A percentile compares a stretch with the other conserved stretches of the same genome.
phyloP scores from a whole-genome alignment of 139 green algal genomes.

The Diplosphaera chodatii region DNA sequence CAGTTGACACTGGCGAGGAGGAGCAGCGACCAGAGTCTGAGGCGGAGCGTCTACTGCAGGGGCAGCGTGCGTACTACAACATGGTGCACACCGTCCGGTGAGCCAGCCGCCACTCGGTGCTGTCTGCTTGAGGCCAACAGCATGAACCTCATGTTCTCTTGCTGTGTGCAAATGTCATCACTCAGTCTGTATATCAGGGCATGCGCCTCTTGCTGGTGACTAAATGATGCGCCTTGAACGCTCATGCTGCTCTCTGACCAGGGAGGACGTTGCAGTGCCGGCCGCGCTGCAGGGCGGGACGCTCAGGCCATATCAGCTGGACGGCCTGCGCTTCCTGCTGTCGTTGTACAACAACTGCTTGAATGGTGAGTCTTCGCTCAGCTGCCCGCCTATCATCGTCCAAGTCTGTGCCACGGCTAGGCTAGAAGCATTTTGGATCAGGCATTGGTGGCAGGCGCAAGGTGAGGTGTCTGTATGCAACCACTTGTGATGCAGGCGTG shows the following conservation, averaged over 20 bases:
- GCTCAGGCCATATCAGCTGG: conserved; percentile 40
- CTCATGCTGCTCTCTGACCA: not conserved
- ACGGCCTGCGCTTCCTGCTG: conserved; percentile 52
- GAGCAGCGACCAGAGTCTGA: conserved; percentile 5
- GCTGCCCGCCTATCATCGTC: no score
- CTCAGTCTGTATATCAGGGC: no score
- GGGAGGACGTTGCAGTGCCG: conserved; percentile 23
- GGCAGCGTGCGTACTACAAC: conserved; percentile 25
- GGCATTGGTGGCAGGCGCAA: no score
- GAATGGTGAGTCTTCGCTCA: conserved; percentile 18
- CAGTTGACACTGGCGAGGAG: not conserved
- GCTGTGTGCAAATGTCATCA: no score
- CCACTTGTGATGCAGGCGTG: conserved; percentile 21
- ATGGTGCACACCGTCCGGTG: conserved; percentile 23
- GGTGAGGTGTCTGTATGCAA: no score
- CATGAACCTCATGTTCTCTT: no score
- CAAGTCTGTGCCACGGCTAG: no score
- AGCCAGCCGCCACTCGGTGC: no score
- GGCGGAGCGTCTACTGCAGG: conserved; percentile 8
- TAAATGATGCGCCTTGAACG: no score
- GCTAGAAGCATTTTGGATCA: no score
- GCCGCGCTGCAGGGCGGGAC: conserved; percentile 31
- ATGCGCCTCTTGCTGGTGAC: no score
- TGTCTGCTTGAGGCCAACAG: no score
- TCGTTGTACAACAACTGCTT: conserved; percentile 61